A percentile compares a stretch with the other conserved stretches of the same genome.
Conservation (phyloP, 2,329 filamentous ascomycete genomes). For the Sarocladium strictum region DNA sequence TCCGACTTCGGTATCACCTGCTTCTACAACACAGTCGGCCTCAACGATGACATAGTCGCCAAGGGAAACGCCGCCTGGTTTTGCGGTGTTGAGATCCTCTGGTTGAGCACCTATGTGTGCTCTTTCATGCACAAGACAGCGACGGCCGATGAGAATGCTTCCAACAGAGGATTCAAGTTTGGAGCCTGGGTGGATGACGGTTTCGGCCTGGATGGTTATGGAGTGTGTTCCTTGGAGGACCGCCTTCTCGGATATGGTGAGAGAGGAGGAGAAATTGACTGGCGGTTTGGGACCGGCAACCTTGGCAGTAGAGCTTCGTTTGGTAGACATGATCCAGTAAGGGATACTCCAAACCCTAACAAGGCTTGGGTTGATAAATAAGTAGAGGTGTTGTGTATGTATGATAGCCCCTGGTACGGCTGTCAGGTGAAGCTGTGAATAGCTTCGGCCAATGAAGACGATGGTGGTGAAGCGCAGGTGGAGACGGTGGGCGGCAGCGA, state of each 20-base stretch:
- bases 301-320: conserved; percentile 52
- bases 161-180: conserved; percentile 73
- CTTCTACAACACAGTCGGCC: conserved; percentile 53
- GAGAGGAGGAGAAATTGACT: conserved; percentile 53
- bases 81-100: conserved; percentile 17
- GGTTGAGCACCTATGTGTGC: conserved; percentile 45
- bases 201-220: conserved; percentile 71
- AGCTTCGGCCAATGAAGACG: not conserved
- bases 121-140: conserved; percentile 75
- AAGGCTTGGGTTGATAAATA: too few species aligned
- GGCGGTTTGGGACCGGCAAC: conserved; percentile 54
- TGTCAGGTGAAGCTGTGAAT: not conserved
- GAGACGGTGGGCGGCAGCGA: not conserved
- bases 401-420: too few species aligned
- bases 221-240: conserved; percentile 64
- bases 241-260: conserved; percentile 58
- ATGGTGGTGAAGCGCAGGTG: not conserved
- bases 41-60: conserved; percentile 59
- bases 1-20: conserved; percentile 55
- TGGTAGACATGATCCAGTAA: conserved; percentile 29
- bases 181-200: conserved; percentile 79
- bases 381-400: too few species aligned
- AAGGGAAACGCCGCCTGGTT: conserved; percentile 45
- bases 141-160: conserved; percentile 72
- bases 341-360: too few species aligned